Percentiles rank a stretch among this genome's conserved stretches.
These are phyloP conservation scores for Glomus cerebriforme DNA, from an alignment of 192 early-diverging fungal species.

Conservation along the genomic window DNA sequence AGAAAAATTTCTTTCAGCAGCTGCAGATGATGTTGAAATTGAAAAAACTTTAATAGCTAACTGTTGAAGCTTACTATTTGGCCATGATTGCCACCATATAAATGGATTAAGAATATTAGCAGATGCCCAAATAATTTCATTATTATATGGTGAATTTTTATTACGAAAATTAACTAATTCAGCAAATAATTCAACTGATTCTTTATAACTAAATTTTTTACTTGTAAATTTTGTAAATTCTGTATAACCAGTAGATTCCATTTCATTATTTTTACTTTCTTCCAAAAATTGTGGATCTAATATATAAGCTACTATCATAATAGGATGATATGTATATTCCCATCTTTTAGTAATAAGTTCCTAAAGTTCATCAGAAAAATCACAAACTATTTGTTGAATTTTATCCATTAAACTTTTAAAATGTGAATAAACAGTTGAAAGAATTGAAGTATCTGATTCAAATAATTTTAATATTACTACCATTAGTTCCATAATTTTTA, in stretches of 20 bases:
- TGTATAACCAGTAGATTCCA: neutral
- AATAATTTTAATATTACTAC: neutral
- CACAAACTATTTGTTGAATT: neutral
- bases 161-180: neutral
- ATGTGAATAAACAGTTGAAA: neutral
- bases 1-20: neutral
- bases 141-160: neutral
- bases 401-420: neutral
- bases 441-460: neutral
- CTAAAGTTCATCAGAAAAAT: neutral
- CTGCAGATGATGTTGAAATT: neutral
- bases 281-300: neutral
- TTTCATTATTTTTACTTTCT: neutral
- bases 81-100: neutral
- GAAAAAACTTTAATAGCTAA: neutral
- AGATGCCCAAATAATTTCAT: neutral
- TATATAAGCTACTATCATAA: neutral
- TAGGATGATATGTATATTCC: neutral
- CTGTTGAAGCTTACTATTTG: neutral
- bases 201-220: neutral
- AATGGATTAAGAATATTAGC: neutral
- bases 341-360: neutral
- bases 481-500: neutral
- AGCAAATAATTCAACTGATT: neutral
- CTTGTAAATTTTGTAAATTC: neutral